Evolutionary conservation across 805 yeast species (phyloP).

Genomic region (Starmera caribaea): DNA sequence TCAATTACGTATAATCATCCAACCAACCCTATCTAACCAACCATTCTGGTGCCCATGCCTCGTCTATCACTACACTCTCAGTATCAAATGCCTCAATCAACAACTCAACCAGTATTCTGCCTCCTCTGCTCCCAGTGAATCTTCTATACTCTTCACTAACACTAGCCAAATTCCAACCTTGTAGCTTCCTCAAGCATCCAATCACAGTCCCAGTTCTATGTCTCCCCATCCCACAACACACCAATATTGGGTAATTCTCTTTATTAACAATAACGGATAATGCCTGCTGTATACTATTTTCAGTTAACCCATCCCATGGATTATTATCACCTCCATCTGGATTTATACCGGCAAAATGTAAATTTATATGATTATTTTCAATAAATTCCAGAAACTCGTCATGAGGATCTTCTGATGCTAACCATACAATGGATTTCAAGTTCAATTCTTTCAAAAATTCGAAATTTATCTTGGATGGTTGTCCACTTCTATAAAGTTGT

Average conservation of each 20-base stretch:
- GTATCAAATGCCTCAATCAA: slow-evolving; percentile 68
- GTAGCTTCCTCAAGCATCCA: slow-evolving; percentile 85
- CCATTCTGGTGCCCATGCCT: slow-evolving; percentile 39
- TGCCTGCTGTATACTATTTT: slow-evolving; percentile 70
- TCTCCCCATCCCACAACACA: slow-evolving; percentile 98
- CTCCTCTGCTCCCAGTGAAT: slow-evolving; percentile 89
- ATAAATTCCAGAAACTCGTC: slow-evolving; percentile 81
- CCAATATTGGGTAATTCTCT: slow-evolving; percentile 74
- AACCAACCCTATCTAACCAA: slow-evolving; percentile 20
- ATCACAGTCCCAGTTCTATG: slow-evolving; percentile 96
- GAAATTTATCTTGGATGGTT: slow-evolving; percentile 89
- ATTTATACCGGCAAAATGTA: slow-evolving; percentile 76
- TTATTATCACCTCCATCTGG: slow-evolving; percentile 71
- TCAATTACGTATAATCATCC: no score
- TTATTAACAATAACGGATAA: slow-evolving; percentile 63
- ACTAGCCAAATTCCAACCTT: slow-evolving; percentile 94
- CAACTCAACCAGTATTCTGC: slow-evolving; percentile 84
- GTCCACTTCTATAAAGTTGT: slow-evolving; percentile 82
- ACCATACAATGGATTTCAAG: slow-evolving; percentile 80
- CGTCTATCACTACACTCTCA: slow-evolving; percentile 30
- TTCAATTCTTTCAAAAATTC: slow-evolving; percentile 70
- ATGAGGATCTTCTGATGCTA: slow-evolving; percentile 91
- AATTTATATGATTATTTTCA: slow-evolving; percentile 55
- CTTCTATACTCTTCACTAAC: slow-evolving; percentile 91
- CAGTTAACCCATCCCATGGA: slow-evolving; percentile 95